Percentiles rank a stretch among this genome's conserved stretches.
phyloP scores from a whole-genome alignment of 2,329 filamentous ascomycete genomes.

The Fusarium haematococcum region DNA sequence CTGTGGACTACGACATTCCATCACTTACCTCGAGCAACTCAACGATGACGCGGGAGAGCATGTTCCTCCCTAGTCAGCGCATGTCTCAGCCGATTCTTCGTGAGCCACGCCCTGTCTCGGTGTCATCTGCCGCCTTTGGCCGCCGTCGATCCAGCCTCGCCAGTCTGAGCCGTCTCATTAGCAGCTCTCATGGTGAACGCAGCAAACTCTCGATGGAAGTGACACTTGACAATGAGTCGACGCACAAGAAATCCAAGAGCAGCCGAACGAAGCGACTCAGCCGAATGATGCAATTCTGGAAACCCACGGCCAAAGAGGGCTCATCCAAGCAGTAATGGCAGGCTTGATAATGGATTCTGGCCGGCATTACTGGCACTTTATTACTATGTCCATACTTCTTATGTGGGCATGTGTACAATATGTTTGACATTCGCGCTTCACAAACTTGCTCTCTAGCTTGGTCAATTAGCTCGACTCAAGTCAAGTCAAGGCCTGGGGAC shows the following conservation, averaged over 20 bases:
- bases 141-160: slow-evolving; percentile 81
- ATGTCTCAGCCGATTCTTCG: slow-evolving; percentile 61
- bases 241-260: slow-evolving; percentile 64
- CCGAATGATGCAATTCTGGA: slow-evolving; percentile 85
- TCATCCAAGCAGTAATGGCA: slow-evolving; percentile 40
- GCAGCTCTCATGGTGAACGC: slow-evolving; percentile 78
- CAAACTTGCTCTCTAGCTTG: slow-evolving; percentile 2
- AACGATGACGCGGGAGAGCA: slow-evolving; percentile 79
- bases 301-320: slow-evolving; percentile 63
- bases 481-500: background rate
- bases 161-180: slow-evolving; percentile 81
- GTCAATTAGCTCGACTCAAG: slow-evolving; percentile 7
- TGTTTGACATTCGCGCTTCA: slow-evolving; percentile 38
- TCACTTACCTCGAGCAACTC: slow-evolving; percentile 82
- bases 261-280: slow-evolving; percentile 79
- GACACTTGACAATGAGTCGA: slow-evolving; percentile 64
- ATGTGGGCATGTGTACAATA: slow-evolving; percentile 54
- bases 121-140: slow-evolving; percentile 72
- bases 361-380: slow-evolving; percentile 27
- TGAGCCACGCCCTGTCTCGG: slow-evolving; percentile 71
- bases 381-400: slow-evolving; percentile 48
- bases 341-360: slow-evolving; percentile 13
- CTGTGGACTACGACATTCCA: slow-evolving; percentile 76
- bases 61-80: slow-evolving; percentile 58
- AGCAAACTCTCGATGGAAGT: slow-evolving; percentile 81